Evolutionary conservation across 2,329 filamentous ascomycete species (phyloP).

Genomic region (Ophiosphaerella narmari): DNA sequence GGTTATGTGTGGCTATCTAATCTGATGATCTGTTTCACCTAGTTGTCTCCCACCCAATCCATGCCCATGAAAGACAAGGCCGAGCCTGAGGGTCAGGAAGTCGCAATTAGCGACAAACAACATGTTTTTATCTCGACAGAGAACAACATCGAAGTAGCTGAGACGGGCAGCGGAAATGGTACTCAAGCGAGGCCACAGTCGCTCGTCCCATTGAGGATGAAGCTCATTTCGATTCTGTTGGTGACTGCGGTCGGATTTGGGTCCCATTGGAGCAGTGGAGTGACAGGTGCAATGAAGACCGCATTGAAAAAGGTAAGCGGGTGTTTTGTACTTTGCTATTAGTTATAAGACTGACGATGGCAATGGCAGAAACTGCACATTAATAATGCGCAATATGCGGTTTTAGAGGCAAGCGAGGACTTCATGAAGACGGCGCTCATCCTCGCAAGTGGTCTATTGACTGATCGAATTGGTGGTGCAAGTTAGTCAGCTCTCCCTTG

Average conservation of each 20-base stretch:
- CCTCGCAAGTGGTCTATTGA: conserved; percentile 59
- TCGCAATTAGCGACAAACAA: too few species aligned
- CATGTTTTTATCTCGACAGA: too few species aligned
- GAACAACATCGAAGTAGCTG: too few species aligned
- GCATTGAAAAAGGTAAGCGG: conserved; percentile 59
- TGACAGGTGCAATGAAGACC: conserved; percentile 65
- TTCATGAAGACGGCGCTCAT: conserved; percentile 66
- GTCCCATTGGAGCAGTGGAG: conserved; percentile 63
- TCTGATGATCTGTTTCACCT: too few species aligned
- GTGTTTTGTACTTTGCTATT: background rate
- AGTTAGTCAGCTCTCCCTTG: conserved; percentile 10
- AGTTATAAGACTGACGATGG: conserved; percentile 1
- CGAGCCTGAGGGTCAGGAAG: too few species aligned
- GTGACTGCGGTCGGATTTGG: conserved; percentile 64
- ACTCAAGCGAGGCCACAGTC: conserved; percentile 5
- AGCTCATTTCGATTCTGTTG: conserved; percentile 54
- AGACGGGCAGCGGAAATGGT: background rate
- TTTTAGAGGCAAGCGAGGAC: conserved; percentile 64
- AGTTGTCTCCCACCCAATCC: too few species aligned
- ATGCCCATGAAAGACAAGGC: too few species aligned
- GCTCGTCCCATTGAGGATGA: conserved; percentile 25
- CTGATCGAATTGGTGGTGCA: conserved; percentile 64
- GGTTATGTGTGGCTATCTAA: too few species aligned
- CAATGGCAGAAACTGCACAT: conserved; percentile 55
- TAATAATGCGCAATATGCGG: conserved; percentile 63